phyloP scores from a whole-genome alignment of 805 yeast genomes.

The Saccharomycopsis sp. region DNA sequence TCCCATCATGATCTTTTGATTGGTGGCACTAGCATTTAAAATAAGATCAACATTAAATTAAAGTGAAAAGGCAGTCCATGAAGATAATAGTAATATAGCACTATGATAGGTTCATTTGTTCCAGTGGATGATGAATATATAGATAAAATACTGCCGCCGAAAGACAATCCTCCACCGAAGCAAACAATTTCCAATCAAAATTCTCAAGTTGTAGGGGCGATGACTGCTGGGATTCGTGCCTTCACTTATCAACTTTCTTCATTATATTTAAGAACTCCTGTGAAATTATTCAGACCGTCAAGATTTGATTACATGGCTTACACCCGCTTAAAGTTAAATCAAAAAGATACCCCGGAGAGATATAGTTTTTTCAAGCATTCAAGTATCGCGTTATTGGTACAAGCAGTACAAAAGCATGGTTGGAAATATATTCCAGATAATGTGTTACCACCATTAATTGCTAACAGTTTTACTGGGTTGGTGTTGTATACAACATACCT shows the following conservation, averaged over 20 bases:
- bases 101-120: neutral
- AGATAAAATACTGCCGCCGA: neutral
- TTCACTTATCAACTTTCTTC: slow-evolving; percentile 70
- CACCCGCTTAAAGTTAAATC: slow-evolving; percentile 37
- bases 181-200: slow-evolving; percentile 32
- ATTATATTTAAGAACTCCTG: slow-evolving; percentile 71
- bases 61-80: too few species aligned
- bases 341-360: slow-evolving; percentile 9
- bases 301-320: slow-evolving; percentile 79
- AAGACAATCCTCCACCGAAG: neutral
- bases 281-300: slow-evolving; percentile 84
- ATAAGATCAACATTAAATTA: too few species aligned
- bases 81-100: neutral
- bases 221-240: slow-evolving; percentile 84
- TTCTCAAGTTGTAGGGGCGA: slow-evolving; percentile 60
- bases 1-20: too few species aligned
- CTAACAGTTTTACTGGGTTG: slow-evolving; percentile 84
- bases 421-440: slow-evolving; percentile 78
- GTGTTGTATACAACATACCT: slow-evolving; percentile 81
- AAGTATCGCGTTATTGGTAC: slow-evolving; percentile 62
- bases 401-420: slow-evolving; percentile 70
- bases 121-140: neutral
- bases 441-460: slow-evolving; percentile 79
- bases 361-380: slow-evolving; percentile 58
- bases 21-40: too few species aligned